Conservation (phyloP, 352 stramenopile species). For the Phytophthora sansomeana region DNA sequence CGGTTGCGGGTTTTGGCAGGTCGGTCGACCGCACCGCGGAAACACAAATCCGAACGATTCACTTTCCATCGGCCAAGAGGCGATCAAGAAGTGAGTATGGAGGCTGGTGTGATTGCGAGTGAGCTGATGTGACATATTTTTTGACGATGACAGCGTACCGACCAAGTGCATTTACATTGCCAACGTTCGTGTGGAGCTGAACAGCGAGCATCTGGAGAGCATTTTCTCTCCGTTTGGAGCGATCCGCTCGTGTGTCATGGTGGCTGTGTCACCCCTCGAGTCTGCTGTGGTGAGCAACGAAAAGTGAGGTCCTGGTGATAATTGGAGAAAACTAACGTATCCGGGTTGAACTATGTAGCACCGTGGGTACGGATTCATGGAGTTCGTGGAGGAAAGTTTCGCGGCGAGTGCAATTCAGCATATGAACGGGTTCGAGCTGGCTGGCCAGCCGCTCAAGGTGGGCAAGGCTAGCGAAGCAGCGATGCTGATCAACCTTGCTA, state of each 20-base stretch:
- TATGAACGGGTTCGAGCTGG: slow-evolving; percentile 85
- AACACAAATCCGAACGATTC: slow-evolving; percentile 70
- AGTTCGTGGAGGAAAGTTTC: slow-evolving; percentile 69
- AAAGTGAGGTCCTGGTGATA: neutral
- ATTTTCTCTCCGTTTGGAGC: slow-evolving; percentile 84
- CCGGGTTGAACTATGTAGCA: slow-evolving; percentile 49
- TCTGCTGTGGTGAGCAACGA: slow-evolving; percentile 45
- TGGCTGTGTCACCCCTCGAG: slow-evolving; percentile 62
- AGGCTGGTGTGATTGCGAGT: neutral
- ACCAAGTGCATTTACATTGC: slow-evolving; percentile 84
- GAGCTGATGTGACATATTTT: slow-evolving; percentile 3
- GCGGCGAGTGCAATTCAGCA: slow-evolving; percentile 80
- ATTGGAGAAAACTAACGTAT: neutral
- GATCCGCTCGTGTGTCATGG: slow-evolving; percentile 75
- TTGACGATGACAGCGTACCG: slow-evolving; percentile 44
- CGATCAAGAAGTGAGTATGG: slow-evolving; percentile 74
- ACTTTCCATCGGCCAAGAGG: slow-evolving; percentile 73
- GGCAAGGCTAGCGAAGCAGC: slow-evolving; percentile 77
- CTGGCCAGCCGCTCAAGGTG: slow-evolving; percentile 77
- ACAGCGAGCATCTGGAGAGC: slow-evolving; percentile 81
- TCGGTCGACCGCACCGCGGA: slow-evolving; percentile 78
- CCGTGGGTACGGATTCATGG: slow-evolving; percentile 79
- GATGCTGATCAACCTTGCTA: slow-evolving; percentile 71
- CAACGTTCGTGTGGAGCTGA: slow-evolving; percentile 76
- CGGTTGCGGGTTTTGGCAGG: slow-evolving; percentile 31